Evolutionary conservation across 257 asterid genomes (phyloP).

Genomic region (Fraxinus cuspidata): DNA sequence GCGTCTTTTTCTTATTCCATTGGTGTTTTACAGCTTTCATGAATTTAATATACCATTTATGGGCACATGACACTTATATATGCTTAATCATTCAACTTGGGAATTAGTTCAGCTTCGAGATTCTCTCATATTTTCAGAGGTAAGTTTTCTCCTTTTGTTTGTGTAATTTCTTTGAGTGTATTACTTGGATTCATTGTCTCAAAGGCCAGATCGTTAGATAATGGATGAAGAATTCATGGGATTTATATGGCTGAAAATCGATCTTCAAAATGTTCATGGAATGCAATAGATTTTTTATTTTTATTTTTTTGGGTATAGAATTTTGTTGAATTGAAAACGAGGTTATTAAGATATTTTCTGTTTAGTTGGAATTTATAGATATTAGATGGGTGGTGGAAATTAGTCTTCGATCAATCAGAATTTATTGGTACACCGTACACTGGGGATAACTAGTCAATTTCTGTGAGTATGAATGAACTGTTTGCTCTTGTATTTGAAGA

Average conservation of each 20-base stretch:
- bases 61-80: slow-evolving; percentile 9
- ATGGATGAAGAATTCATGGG: not conserved
- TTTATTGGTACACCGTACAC: not conserved
- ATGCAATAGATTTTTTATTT: not conserved
- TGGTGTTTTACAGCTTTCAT: slow-evolving; percentile 24
- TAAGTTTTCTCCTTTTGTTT: not conserved
- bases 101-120: slow-evolving; percentile 12
- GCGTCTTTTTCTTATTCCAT: slow-evolving; percentile 10
- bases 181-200: slow-evolving; percentile 15
- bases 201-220: not conserved
- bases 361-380: not conserved
- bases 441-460: not conserved
- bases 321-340: not conserved
- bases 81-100: slow-evolving; percentile 3
- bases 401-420: not conserved
- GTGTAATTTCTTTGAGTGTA: not conserved
- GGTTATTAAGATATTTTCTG: not conserved
- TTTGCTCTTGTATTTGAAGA: not conserved
- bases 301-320: not conserved
- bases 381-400: not conserved
- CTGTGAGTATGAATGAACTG: not conserved
- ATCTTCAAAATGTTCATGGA: slow-evolving; percentile 2
- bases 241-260: slow-evolving; percentile 7
- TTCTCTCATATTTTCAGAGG: slow-evolving; percentile 28
- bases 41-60: not conserved